Percentiles rank a stretch among this genome's conserved stretches.
Conservation (phyloP, 2,329 filamentous ascomycete species). For the Penicillium psychrosexuale region DNA sequence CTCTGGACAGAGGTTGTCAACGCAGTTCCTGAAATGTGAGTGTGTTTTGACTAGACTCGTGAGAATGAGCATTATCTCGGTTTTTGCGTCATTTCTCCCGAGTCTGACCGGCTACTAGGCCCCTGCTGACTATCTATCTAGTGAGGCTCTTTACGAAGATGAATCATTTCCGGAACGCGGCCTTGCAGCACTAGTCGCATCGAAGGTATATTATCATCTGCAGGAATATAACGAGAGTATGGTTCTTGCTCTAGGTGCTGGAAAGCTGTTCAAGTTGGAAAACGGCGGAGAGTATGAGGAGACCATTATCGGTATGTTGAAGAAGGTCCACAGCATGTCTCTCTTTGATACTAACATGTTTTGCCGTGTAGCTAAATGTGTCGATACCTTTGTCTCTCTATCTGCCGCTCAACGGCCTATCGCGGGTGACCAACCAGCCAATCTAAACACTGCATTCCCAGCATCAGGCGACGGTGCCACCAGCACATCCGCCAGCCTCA, state of each 20-base stretch:
- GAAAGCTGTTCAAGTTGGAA: constrained; percentile 91
- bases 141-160: constrained; percentile 96
- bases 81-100: constrained; percentile 4
- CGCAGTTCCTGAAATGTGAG: constrained; percentile 88
- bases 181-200: constrained; percentile 87
- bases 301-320: constrained; percentile 76
- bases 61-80: neutral
- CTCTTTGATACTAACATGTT: neutral
- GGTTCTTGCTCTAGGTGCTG: constrained; percentile 92
- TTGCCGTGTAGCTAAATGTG: constrained; percentile 67
- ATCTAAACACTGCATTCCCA: constrained; percentile 77
- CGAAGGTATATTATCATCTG: constrained; percentile 98
- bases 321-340: neutral
- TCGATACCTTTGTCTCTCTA: constrained; percentile 93
- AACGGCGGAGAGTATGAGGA: constrained; percentile 93
- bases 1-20: constrained; percentile 97
- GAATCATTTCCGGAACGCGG: constrained; percentile 90
- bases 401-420: constrained; percentile 58
- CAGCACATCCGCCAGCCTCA: constrained; percentile 63
- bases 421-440: constrained; percentile 55
- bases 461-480: constrained; percentile 62
- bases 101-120: constrained; percentile 1
- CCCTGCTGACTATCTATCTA: constrained; percentile 41
- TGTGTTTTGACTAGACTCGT: constrained; percentile 14
- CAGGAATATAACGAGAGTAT: constrained; percentile 99